These are phyloP conservation scores for Starmera pachycereana DNA, from an alignment of 805 yeast genomes.

Conservation along the genomic window DNA sequence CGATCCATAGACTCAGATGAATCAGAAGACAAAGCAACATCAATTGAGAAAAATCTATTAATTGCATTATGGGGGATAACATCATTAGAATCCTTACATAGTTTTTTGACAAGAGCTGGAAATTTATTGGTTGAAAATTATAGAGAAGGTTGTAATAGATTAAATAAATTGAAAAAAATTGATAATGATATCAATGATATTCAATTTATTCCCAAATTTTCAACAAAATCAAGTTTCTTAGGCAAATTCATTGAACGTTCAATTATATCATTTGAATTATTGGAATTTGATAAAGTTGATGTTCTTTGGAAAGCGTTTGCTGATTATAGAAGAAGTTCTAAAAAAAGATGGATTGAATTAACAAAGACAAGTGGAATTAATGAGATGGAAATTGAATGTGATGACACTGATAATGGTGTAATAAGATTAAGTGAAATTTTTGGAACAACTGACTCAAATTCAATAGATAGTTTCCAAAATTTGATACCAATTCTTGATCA, in stretches of 20 bases:
- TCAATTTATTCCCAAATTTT: constrained; percentile 11
- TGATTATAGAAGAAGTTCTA: constrained; percentile 22
- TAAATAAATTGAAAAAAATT: constrained; percentile 9
- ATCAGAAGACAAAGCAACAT: constrained; percentile 16
- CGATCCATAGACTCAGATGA: constrained; percentile 11
- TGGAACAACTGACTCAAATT: constrained; percentile 11
- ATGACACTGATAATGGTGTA: constrained; percentile 14
- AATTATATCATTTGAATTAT: constrained; percentile 28
- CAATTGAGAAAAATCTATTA: constrained; percentile 23
- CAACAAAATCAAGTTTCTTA: constrained; percentile 30
- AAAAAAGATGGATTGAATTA: constrained; percentile 17
- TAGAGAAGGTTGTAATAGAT: constrained; percentile 16
- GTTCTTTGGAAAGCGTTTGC: constrained; percentile 32
- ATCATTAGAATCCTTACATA: constrained; percentile 37
- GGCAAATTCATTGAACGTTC: constrained; percentile 36
- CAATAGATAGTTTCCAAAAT: constrained; percentile 12
- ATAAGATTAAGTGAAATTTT: constrained; percentile 6
- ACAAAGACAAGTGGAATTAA: constrained; percentile 2
- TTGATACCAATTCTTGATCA: constrained; percentile 6
- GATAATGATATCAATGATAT: constrained; percentile 5
- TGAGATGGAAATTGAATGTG: constrained; percentile 1
- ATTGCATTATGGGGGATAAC: constrained; percentile 35
- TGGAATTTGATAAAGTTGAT: constrained; percentile 37
- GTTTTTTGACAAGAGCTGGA: constrained; percentile 24
- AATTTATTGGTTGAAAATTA: constrained; percentile 24